Evolutionary conservation across 2,329 filamentous ascomycete species (phyloP), one percentile per base, ranked within the genome.

Genomic region (Fusarium napiforme): DNA sequence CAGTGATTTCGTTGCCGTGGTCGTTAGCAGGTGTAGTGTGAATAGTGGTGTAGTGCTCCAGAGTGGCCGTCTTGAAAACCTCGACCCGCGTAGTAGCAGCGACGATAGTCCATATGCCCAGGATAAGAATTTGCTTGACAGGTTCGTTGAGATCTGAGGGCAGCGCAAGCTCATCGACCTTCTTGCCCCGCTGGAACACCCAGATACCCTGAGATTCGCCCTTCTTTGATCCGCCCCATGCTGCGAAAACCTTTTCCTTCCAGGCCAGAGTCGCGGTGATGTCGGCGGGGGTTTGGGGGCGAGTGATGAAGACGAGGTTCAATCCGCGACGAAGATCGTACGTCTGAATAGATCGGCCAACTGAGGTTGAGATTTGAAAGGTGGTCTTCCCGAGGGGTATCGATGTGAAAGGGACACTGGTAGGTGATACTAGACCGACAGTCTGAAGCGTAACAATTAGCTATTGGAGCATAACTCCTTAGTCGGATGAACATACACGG

Each of bases 301-400:
- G 89, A 26, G 94, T 98, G 69, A 99, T 89, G 82, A 99, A 99
- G 78, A 98, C 91, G 56, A 99, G 90, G 78, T 97, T 96, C 69
- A 99, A 88, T 52, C 96, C 96, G 77, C 92, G 91, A 81, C 93
- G 94, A 70, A 99, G 85, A 81, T 99, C 96, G 85, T 99, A 99
- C 0, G 96, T 99, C 83, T 99, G 96, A 52, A 99, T 88, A 67
- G 92, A 94, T 78, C 92, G 90, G 71, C 96, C 96, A 70, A 97
- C 93, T 0, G 94, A 98, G 36, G 96, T 99, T 39, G 96, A 98
- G 82, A 99, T 94, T 82, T 99, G 96, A 80, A 97, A 99, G 7
- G 95, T 97, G 2, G 94, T 96, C 83, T 97, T 97, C 65, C 96
- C 96, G 21, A 97, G 87, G 2, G 96, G 93, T 37, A 97, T 89